Evolutionary conservation across 371 early-diverging fungal species (phyloP).

Genomic region (Mortierella sp.): DNA sequence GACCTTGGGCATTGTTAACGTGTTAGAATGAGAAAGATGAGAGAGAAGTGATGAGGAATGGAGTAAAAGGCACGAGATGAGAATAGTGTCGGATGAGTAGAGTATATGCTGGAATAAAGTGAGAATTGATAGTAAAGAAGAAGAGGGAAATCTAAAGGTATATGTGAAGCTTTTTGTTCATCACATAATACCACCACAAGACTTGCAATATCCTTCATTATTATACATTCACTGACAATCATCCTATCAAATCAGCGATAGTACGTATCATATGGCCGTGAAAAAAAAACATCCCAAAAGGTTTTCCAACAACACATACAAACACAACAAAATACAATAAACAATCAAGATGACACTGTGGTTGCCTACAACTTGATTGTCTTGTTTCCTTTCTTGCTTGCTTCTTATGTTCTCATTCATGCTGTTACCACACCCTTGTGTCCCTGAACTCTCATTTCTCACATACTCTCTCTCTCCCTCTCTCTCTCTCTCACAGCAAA

Average conservation of each 20-base stretch:
- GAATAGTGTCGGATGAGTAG: neutral
- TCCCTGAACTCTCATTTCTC: neutral
- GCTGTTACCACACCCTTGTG: neutral
- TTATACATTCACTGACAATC: neutral
- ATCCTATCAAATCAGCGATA: slow-evolving; percentile 5
- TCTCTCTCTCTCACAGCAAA: neutral
- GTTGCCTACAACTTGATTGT: too few relatives aligned
- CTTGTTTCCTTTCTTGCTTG: neutral
- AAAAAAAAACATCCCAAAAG: neutral
- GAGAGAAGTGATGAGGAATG: slow-evolving; percentile 11
- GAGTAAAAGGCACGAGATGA: too few relatives aligned
- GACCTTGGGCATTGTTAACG: slow-evolving; percentile 46
- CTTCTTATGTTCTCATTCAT: neutral
- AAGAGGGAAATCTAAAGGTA: slow-evolving; percentile 3
- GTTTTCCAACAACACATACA: neutral
- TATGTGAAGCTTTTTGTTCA: slow-evolving; percentile 4
- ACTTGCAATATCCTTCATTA: too few relatives aligned
- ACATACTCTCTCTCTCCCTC: neutral
- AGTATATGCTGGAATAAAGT: neutral
- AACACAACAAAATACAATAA: neutral
- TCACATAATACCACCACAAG: neutral
- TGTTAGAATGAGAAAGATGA: neutral
- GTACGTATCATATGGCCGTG: neutral
- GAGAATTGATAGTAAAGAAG: slow-evolving; percentile 11
- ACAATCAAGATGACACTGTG: too few relatives aligned